Conservation (phyloP, 2,329 filamentous ascomycete genomes). For the Colletotrichum plurivorum region DNA sequence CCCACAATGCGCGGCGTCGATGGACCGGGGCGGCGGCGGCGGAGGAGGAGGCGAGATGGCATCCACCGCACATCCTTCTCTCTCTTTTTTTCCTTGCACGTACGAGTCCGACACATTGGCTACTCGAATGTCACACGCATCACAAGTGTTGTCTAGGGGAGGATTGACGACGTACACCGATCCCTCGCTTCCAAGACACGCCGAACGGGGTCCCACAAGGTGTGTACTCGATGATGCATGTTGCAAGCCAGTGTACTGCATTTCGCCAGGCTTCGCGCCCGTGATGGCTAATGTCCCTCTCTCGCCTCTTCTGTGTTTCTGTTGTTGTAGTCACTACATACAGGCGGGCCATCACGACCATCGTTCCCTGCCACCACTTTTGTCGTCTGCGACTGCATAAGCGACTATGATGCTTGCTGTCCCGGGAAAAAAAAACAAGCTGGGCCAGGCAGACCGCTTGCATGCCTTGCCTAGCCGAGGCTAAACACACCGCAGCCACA, state of each 20-base stretch:
- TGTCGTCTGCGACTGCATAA: no score
- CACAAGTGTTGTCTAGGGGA: background rate
- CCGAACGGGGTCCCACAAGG: background rate
- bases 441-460: no score
- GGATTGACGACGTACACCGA: background rate
- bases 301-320: no score
- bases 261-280: no score
- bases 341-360: no score
- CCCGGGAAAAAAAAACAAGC: no score
- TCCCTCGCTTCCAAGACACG: background rate
- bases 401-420: no score
- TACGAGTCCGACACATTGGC: no score
- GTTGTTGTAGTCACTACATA: no score
- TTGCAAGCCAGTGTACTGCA: background rate
- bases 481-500: background rate
- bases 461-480: no score
- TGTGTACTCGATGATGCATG: background rate
- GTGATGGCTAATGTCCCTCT: slow-evolving; percentile 19
- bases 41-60: background rate
- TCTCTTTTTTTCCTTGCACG: background rate
- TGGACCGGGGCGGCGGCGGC: background rate
- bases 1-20: slow-evolving; percentile 13
- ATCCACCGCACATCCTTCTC: background rate
- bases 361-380: no score
- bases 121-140: no score